Evolutionary conservation across 208 protist genomes (phyloP).

Genomic region (Phytomonas francai): DNA sequence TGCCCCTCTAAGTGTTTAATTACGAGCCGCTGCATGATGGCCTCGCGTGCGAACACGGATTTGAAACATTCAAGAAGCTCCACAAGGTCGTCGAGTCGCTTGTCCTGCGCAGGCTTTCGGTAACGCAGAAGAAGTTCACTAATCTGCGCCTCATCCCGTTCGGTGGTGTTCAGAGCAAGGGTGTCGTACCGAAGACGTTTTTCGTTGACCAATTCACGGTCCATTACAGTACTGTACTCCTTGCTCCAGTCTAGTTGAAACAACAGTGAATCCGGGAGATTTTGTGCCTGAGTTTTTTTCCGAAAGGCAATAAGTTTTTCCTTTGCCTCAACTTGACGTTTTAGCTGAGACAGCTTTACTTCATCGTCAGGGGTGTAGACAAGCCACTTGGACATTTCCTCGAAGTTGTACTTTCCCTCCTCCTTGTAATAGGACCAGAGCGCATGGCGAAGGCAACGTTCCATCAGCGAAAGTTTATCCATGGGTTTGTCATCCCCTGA

Average conservation of each 20-base stretch:
- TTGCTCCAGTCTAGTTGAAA: constrained; percentile 72
- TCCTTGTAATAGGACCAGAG: constrained; percentile 90
- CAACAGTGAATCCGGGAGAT: constrained; percentile 43
- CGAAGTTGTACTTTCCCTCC: constrained; percentile 80
- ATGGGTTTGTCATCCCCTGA: constrained; percentile 81
- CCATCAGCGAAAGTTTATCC: constrained; percentile 87
- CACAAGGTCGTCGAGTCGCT: constrained; percentile 82
- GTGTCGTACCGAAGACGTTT: constrained; percentile 87
- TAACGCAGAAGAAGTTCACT: constrained; percentile 83
- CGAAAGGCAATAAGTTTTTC: constrained; percentile 69
- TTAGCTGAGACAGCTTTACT: constrained; percentile 61
- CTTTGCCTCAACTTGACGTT: constrained; percentile 72
- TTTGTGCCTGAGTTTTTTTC: constrained; percentile 48
- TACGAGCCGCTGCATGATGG: constrained; percentile 89
- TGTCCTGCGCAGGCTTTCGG: constrained; percentile 73
- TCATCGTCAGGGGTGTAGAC: constrained; percentile 88
- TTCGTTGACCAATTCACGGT: constrained; percentile 83
- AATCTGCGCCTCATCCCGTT: constrained; percentile 80
- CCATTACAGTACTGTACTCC: constrained; percentile 68
- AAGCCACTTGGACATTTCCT: constrained; percentile 85
- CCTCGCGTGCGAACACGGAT: constrained; percentile 87
- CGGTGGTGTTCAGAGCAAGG: constrained; percentile 63
- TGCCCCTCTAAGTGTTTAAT: constrained; percentile 91
- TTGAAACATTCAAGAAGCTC: constrained; percentile 89
- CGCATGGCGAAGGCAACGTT: constrained; percentile 87